Conservation (phyloP, 208 protist genomes). For the Crithidia expoeki region DNA sequence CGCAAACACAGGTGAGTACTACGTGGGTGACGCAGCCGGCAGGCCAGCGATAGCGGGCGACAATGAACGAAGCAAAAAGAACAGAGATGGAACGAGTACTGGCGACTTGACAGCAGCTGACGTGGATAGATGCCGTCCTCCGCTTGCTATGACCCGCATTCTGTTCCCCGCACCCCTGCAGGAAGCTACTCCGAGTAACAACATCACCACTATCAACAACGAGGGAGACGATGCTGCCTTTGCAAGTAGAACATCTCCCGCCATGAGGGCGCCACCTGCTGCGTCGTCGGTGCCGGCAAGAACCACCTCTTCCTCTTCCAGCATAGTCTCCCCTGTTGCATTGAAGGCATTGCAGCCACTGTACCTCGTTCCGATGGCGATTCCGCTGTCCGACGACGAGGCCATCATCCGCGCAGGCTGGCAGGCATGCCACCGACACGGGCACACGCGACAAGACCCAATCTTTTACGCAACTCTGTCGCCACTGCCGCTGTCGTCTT, state of each 20-base stretch:
- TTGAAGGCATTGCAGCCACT: constrained; percentile 30
- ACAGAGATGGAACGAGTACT: background rate
- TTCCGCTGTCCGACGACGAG: constrained; percentile 32
- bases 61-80: background rate
- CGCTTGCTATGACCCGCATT: constrained; percentile 54
- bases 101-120: constrained; percentile 4
- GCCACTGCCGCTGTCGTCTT: constrained; percentile 23
- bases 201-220: background rate
- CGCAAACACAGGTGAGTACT: constrained; percentile 28
- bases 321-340: background rate
- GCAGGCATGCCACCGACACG: constrained; percentile 37
- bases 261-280: background rate
- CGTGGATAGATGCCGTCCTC: constrained; percentile 5
- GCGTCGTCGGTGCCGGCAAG: background rate
- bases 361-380: constrained; percentile 50
- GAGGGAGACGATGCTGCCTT: background rate
- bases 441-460: constrained; percentile 28
- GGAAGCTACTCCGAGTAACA: background rate
- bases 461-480: constrained; percentile 26
- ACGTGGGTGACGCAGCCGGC: constrained; percentile 38
- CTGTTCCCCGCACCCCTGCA: constrained; percentile 41
- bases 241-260: background rate
- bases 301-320: background rate
- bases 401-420: constrained; percentile 25
- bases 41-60: background rate